These are phyloP conservation scores for Phanerochaete sordida DNA, from an alignment of 768 basidiomycete species.

Conservation along the genomic window DNA sequence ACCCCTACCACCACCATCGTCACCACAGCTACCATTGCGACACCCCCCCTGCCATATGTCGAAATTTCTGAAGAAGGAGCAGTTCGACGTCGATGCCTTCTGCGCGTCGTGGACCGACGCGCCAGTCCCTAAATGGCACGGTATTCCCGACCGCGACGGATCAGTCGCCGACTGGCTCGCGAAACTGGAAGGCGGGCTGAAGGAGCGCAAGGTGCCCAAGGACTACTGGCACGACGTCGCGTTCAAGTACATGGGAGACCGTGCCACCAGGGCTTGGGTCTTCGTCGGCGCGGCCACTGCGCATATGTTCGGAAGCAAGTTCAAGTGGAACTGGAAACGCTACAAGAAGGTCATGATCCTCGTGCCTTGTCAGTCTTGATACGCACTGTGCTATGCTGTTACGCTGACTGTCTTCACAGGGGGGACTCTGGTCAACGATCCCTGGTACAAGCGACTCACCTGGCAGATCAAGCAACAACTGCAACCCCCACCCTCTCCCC, in stretches of 20 bases:
- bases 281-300: constrained; percentile 70
- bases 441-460: neutral
- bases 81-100: constrained; percentile 67
- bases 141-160: constrained; percentile 64
- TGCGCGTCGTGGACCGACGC: constrained; percentile 61
- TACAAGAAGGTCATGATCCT: constrained; percentile 72
- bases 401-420: neutral
- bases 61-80: constrained; percentile 61
- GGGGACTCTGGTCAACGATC: neutral
- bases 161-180: constrained; percentile 71
- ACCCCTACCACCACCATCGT: neutral
- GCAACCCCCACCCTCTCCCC: neutral
- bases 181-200: constrained; percentile 64
- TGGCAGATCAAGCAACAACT: neutral
- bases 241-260: constrained; percentile 68
- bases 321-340: constrained; percentile 80
- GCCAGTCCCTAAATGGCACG: constrained; percentile 61
- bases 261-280: constrained; percentile 59
- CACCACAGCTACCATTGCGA: neutral
- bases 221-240: constrained; percentile 81
- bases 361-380: constrained; percentile 64
- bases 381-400: neutral
- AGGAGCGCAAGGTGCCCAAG: constrained; percentile 64
- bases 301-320: constrained; percentile 70
- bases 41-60: neutral